These are phyloP conservation scores for Thelonectria olida DNA, from an alignment of 2,329 filamentous ascomycete genomes.

Conservation along the genomic window DNA sequence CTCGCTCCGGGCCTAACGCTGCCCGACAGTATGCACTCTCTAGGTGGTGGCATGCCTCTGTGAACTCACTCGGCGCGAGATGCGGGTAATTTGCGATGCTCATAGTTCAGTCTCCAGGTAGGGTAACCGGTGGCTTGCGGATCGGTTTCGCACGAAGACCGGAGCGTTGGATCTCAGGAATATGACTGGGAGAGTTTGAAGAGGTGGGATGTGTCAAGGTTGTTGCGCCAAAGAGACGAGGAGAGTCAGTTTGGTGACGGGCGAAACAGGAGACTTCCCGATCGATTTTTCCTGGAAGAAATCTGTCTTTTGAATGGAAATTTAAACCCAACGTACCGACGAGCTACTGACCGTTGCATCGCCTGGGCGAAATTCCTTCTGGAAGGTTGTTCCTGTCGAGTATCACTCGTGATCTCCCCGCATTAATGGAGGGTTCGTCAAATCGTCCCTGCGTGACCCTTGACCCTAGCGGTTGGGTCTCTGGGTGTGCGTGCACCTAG, in stretches of 20 bases:
- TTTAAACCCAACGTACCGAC: background rate
- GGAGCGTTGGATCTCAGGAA: background rate
- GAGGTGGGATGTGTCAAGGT: background rate
- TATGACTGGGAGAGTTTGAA: background rate
- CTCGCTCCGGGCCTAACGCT: constrained; percentile 63
- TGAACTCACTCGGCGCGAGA: constrained; percentile 69
- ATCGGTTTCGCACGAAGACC: background rate
- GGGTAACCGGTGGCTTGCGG: background rate
- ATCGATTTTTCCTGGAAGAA: background rate
- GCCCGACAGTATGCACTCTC: constrained; percentile 68
- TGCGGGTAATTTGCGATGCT: constrained; percentile 67
- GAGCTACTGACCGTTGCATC: too few species aligned
- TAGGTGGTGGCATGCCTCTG: constrained; percentile 70
- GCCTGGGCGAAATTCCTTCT: too few species aligned
- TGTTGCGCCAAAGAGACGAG: background rate
- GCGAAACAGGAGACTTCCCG: background rate
- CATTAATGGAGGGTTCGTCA: background rate
- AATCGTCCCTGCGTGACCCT: background rate
- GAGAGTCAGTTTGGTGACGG: background rate
- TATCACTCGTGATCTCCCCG: background rate
- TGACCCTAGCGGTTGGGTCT: background rate
- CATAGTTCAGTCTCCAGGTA: constrained; percentile 34
- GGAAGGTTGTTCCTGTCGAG: background rate
- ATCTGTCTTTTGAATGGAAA: background rate
- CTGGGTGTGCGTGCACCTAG: too few species aligned